Conservation (phyloP, 768 basidiomycete species). For the Suillus bovinus region DNA sequence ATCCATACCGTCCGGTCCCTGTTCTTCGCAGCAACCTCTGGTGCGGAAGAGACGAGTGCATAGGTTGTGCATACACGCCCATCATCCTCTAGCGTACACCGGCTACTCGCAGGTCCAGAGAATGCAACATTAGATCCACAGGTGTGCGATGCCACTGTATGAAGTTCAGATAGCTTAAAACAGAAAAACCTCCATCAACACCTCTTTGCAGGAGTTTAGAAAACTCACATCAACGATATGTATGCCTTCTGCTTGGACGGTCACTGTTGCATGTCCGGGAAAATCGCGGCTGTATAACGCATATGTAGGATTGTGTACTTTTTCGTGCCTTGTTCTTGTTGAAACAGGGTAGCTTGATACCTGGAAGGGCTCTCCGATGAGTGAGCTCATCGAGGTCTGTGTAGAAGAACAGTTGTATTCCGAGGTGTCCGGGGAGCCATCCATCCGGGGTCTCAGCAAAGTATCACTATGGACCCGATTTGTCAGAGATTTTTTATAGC, state of each 20-base stretch:
- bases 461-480: too few species aligned
- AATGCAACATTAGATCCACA: conserved; percentile 67
- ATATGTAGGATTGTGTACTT: conserved; percentile 18
- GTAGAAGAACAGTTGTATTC: conserved; percentile 11
- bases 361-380: conserved; percentile 32
- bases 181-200: conserved; percentile 9
- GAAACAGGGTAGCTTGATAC: conserved; percentile 24
- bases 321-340: conserved; percentile 7
- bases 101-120: conserved; percentile 56
- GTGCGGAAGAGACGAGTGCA: conserved; percentile 48
- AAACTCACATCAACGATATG: conserved; percentile 69
- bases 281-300: conserved; percentile 21
- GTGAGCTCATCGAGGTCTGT: conserved; percentile 28
- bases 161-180: conserved; percentile 59
- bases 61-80: conserved; percentile 51
- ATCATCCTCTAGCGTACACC: conserved; percentile 33
- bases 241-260: conserved; percentile 72
- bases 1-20: conserved; percentile 56
- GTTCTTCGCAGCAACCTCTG: conserved; percentile 43
- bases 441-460: not conserved
- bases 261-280: conserved; percentile 64
- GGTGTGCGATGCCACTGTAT: conserved; percentile 68
- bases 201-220: conserved; percentile 2
- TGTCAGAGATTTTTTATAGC: too few species aligned
- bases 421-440: conserved; percentile 20